These are phyloP conservation scores for Penicillium ochrochloron DNA, from an alignment of 495 filamentous ascomycete species.

Conservation along the genomic window DNA sequence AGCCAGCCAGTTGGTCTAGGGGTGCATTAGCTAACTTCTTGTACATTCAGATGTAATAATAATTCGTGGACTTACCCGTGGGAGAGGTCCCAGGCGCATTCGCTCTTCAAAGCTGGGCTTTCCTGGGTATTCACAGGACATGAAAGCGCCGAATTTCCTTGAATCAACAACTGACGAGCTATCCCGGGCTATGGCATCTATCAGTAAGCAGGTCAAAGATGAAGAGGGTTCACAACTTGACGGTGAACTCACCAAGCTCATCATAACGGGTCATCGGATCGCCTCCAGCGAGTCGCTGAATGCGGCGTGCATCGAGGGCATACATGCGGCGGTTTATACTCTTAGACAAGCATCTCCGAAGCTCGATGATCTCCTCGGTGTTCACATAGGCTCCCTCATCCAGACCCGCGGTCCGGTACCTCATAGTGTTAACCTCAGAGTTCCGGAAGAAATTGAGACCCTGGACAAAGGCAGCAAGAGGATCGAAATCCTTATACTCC, in stretches of 20 bases:
- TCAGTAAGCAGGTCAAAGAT: conserved; percentile 12
- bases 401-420: conserved; percentile 40
- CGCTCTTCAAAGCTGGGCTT: conserved; percentile 48
- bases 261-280: conserved; percentile 41
- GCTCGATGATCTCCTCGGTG: conserved; percentile 46
- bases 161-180: conserved; percentile 35
- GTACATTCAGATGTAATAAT: background rate
- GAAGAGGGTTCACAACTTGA: background rate
- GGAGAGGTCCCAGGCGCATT: conserved; percentile 46
- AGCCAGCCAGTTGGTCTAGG: conserved; percentile 46
- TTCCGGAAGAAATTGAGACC: conserved; percentile 48
- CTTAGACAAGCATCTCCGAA: conserved; percentile 40
- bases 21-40: background rate
- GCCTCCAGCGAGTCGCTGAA: conserved; percentile 48
- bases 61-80: conserved; percentile 35
- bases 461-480: conserved; percentile 45
- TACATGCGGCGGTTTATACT: conserved; percentile 50
- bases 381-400: conserved; percentile 47
- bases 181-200: conserved; percentile 35
- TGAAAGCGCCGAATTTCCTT: conserved; percentile 46
- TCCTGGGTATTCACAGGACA: conserved; percentile 48
- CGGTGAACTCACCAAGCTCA: conserved; percentile 40
- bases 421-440: conserved; percentile 40
- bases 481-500: conserved; percentile 51
- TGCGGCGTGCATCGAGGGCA: conserved; percentile 46